Evolutionary conservation across 2,329 filamentous ascomycete species (phyloP), one percentile per base, ranked within the genome.

Genomic region (Claviceps maximensis): DNA sequence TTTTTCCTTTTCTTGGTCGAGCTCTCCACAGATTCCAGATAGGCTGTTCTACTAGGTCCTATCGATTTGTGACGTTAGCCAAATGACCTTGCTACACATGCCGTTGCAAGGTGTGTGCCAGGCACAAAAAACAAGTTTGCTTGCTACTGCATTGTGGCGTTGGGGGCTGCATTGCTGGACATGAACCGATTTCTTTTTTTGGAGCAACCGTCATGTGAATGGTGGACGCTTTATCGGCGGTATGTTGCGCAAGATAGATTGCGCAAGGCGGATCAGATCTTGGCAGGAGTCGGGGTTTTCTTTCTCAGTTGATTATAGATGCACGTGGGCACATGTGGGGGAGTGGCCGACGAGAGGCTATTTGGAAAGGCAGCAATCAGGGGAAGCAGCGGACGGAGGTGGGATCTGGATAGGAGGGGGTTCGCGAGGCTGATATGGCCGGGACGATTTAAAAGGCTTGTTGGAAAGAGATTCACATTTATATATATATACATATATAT

Each of bases 141-240:
- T 44, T 42, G 40, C 33, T 51, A 23, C 23, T 48, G 44, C 33
- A 50, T 36, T 10, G 44, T 38, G 52, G 52, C 44, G 52, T 48
- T 38, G 42, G 36, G 46, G 52, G 44, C 44, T 53, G 48, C 48
- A 49, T 48, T 47, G 25, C 49, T 54, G 52, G 25, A 44, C 29
- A 48, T 47, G n/a, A 6, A 15, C 50, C 23, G 29, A 19, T 15
- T 29, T 44, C 47, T 10, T 15, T 29, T 44, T 51, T 10, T 21
- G 42, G 7, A 29, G n/a, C 21, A 21, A 51, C 1, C 17, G 21
- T 40, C 15, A 25, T 51, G 21, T n/a, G 10, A 25, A 25, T 23
- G 21, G 41, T 25, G 12, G 29, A 29, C 40, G 42, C 8, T 27
- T 25, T 23, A 12, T 12, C n/a, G 15, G 5, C 36, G 5, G 15